Evolutionary conservation across 208 protist genomes (phyloP), one percentile per base, ranked within the genome.

Genomic region (Leishmania mexicana): DNA sequence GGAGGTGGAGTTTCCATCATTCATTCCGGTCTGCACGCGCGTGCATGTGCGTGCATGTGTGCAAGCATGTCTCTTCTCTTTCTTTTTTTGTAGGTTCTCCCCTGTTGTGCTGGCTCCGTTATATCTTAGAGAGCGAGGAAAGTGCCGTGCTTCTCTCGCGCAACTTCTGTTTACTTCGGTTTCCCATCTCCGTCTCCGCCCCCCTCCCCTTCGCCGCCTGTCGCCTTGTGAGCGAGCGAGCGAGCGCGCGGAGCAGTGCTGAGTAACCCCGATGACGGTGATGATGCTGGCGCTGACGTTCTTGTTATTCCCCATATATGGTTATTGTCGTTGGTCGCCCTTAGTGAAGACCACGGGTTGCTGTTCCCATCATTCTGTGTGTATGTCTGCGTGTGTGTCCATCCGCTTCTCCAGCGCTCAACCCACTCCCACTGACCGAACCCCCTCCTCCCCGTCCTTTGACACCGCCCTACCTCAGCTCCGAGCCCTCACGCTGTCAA

Each of bases 51-150:
- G 60, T 82, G 51, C 60, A 75, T 65, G 53, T 77, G 53, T 77
- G 71, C 82, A 78, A 75, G 54, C 83, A 54, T 78, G 24, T 85
- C 7, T 74, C 35, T 79, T 71, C 62, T 83, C 47, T 67, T 79
- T 71, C 62, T 83, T 31, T 67, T 71, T 54, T 73, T 72, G 45
- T 38, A 8, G 0, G 35, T 45, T 62, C 28, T 24, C 24, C 64
- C 4, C 24, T 28, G 11, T 28, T 67, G 31, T 67, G 31, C 28
- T 67, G 60, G 60, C 0, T 67, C 15, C 57, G 31, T 53, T 68
- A 38, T 15, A 40, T 78, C n/a, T 3, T 54, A 54, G 51, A 54
- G 51, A 54, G 51, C 51, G 10, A 13, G 15, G 51, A 7, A 54
- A 54, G 51, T 10, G 51, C 21, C 51, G 15, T 54, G 4, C 15